Conservation (phyloP, 1,284 basidiomycete genomes). For the Moesziomyces globuligerus region DNA sequence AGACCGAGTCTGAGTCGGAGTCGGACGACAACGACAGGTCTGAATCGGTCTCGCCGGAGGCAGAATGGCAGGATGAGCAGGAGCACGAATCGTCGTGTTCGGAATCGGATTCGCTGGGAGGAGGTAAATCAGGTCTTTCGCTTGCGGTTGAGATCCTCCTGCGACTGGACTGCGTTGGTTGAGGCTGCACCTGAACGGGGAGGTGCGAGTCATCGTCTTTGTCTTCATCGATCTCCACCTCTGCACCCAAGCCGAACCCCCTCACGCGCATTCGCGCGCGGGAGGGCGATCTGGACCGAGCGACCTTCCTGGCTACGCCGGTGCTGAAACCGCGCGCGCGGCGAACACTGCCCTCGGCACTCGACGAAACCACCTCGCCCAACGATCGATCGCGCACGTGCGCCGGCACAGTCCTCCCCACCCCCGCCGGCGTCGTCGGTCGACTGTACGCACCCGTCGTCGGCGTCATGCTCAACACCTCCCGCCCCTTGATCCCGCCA, state of each 20-base stretch:
- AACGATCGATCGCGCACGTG: conserved; percentile 23
- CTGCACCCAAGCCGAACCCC: conserved; percentile 52
- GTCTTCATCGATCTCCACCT: conserved; percentile 53
- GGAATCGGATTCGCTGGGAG: conserved; percentile 24
- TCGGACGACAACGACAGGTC: conserved; percentile 27
- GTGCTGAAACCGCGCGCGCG: conserved; percentile 16
- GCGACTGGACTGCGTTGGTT: too few relatives aligned
- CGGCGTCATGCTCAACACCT: conserved; percentile 39
- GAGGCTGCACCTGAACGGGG: too few relatives aligned
- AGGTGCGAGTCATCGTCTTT: conserved; percentile 31
- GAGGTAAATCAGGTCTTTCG: conserved; percentile 36
- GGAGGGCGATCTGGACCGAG: conserved; percentile 28
- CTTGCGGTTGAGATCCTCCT: conserved; percentile 41
- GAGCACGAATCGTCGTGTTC: conserved; percentile 9
- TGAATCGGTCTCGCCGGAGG: too few relatives aligned
- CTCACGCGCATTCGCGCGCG: conserved; percentile 35
- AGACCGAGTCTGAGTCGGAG: conserved; percentile 4
- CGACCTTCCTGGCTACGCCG: conserved; percentile 6
- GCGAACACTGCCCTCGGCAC: conserved; percentile 32
- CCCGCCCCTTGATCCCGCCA: conserved; percentile 7
- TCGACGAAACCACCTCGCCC: conserved; percentile 11
- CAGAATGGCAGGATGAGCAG: conserved; percentile 7
- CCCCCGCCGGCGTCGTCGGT: conserved; percentile 25
- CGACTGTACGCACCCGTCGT: conserved; percentile 20
- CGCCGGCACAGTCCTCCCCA: conserved; percentile 15